These are phyloP conservation scores for Crithidia fasciculata DNA, from an alignment of 208 protist species.

Conservation along the genomic window DNA sequence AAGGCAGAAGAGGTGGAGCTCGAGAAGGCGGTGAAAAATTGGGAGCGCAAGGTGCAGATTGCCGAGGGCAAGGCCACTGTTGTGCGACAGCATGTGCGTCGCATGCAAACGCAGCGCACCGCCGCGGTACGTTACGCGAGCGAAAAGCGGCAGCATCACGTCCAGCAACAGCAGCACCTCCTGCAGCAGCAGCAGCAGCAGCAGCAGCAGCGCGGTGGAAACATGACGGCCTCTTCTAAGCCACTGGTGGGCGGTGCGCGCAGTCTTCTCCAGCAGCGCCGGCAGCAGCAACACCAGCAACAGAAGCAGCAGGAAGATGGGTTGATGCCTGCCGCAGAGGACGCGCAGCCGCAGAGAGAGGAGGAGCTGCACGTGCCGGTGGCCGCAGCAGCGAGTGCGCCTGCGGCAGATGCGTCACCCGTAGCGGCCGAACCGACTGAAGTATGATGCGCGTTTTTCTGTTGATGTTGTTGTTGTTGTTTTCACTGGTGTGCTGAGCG, in stretches of 20 bases:
- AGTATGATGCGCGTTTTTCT: too few species aligned
- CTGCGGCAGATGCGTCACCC: background rate
- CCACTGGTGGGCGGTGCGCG: too few species aligned
- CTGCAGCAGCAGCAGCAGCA: background rate
- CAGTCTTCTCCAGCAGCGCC: too few species aligned
- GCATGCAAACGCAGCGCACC: conserved; percentile 39
- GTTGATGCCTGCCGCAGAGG: background rate
- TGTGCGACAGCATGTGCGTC: conserved; percentile 61
- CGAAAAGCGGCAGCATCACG: conserved; percentile 17
- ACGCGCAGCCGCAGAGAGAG: too few species aligned
- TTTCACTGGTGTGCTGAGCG: background rate
- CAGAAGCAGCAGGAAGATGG: conserved; percentile 9
- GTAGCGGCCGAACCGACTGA: too few species aligned
- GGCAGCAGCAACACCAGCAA: too few species aligned
- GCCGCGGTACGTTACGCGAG: conserved; percentile 46
- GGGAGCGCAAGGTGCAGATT: conserved; percentile 94
- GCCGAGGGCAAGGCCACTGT: conserved; percentile 75
- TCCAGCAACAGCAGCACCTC: background rate
- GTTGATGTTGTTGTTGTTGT: background rate
- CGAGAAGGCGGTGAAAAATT: conserved; percentile 87
- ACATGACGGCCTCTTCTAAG: too few species aligned
- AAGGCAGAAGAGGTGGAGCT: conserved; percentile 93
- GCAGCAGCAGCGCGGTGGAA: conserved; percentile 16
- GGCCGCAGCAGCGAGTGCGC: background rate
- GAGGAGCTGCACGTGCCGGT: background rate